phyloP scores from a whole-genome alignment of 225 moss, liverwort and hornwort genomes.

The Takakia lepidozioides region DNA sequence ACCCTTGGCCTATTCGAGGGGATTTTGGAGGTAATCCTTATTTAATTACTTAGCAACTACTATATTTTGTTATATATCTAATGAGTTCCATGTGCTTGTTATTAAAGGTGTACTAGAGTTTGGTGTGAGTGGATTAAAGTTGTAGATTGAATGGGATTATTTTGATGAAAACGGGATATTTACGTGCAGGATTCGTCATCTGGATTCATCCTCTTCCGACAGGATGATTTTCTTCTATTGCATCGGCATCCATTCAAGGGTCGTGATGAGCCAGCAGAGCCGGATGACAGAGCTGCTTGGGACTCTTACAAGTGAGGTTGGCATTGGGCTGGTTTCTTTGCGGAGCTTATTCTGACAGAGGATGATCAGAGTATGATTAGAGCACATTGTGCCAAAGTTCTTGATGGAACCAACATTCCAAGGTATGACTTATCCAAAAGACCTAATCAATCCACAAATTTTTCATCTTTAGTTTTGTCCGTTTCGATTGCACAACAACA shows the following conservation, averaged over 20 bases:
- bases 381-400: not conserved
- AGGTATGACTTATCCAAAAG: not conserved
- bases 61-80: not conserved
- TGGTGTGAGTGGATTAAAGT: not conserved
- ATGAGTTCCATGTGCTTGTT: not conserved
- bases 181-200: not conserved
- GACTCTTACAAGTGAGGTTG: not conserved
- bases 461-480: not conserved
- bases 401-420: slow-evolving; percentile 1
- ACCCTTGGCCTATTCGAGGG: not conserved
- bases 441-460: not conserved
- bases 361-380: not conserved
- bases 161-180: not conserved
- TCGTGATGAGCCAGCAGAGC: too few species aligned
- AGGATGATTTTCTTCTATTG: not conserved
- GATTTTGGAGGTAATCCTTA: not conserved
- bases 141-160: not conserved
- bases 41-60: not conserved
- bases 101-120: not conserved
- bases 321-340: not conserved
- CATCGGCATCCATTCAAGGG: too few species aligned
- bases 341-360: not conserved
- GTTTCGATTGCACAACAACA: not conserved
- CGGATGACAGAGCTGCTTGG: not conserved
- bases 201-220: not conserved